Conservation (phyloP, 1,284 basidiomycete species). For the Austroboletus rostrupii region DNA sequence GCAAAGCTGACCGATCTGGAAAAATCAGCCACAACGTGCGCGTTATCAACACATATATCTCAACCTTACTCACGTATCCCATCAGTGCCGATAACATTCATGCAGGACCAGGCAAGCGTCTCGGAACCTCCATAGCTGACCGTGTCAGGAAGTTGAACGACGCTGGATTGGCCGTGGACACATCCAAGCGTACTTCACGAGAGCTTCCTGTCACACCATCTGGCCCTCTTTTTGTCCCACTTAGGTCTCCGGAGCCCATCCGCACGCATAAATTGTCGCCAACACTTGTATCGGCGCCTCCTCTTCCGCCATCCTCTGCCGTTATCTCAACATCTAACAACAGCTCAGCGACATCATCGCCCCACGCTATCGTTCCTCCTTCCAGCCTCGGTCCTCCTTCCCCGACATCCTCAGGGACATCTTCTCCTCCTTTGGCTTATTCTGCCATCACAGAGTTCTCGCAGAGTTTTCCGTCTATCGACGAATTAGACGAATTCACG, state of each 20-base stretch:
- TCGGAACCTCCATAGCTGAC: conserved; percentile 64
- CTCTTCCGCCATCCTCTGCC: conserved; percentile 10
- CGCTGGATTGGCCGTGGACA: conserved; percentile 53
- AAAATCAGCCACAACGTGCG: conserved; percentile 44
- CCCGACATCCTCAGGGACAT: conserved; percentile 57
- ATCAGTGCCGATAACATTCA: conserved; percentile 19
- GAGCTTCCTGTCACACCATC: conserved; percentile 40
- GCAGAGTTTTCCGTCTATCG: conserved; percentile 66
- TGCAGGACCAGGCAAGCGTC: conserved; percentile 35
- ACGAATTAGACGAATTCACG: conserved; percentile 61
- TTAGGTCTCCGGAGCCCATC: conserved; percentile 26
- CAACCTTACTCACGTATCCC: conserved; percentile 9
- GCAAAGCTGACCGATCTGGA: conserved; percentile 56
- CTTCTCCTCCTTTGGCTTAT: conserved; percentile 42
- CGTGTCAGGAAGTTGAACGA: conserved; percentile 67
- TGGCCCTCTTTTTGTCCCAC: conserved; percentile 34
- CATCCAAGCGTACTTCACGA: conserved; percentile 52
- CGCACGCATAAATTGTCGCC: conserved; percentile 21
- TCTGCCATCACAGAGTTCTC: conserved; percentile 50
- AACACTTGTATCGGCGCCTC: conserved; percentile 14
- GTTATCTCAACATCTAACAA: conserved; percentile 29
- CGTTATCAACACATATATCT: conserved; percentile 15
- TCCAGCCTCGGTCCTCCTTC: conserved; percentile 71
- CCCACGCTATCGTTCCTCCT: conserved; percentile 61
- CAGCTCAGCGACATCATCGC: conserved; percentile 31